phyloP scores from a whole-genome alignment of 140 eudicot species.

The Oenanthe javanica region DNA sequence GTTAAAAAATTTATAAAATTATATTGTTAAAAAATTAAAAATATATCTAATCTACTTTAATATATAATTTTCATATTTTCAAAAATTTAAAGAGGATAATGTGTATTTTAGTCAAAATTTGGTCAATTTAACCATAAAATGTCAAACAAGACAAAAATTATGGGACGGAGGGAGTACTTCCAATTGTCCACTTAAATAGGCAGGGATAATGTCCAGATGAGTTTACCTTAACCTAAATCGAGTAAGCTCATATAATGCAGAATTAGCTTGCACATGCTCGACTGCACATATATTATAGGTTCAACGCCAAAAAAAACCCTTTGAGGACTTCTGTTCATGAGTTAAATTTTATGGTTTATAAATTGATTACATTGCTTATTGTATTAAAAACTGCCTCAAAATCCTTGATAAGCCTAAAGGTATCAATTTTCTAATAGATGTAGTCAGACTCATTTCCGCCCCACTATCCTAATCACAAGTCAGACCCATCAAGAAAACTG shows the following conservation, averaged over 20 bases:
- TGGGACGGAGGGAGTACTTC: neutral
- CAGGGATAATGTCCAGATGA: neutral
- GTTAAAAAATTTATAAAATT: no score
- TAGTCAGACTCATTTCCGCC: neutral
- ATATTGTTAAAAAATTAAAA: no score
- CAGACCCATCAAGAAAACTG: neutral
- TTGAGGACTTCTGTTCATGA: neutral
- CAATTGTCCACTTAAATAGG: neutral
- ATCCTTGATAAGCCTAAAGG: neutral
- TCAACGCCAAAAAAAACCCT: neutral
- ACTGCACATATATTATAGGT: neutral
- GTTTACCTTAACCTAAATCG: neutral
- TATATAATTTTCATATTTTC: no score
- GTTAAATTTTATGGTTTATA: neutral
- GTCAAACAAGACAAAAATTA: no score
- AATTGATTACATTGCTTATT: neutral
- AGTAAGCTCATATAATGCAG: neutral
- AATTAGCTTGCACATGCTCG: constrained; percentile 36
- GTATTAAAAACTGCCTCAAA: neutral
- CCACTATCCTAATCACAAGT: neutral
- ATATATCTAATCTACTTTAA: no score
- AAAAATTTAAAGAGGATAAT: no score
- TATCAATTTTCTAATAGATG: neutral
- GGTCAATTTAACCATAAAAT: no score
- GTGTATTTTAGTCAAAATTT: no score